Evolutionary conservation across 345 rosid genomes (phyloP).

Genomic region (Eucalyptus guilfoylei): DNA sequence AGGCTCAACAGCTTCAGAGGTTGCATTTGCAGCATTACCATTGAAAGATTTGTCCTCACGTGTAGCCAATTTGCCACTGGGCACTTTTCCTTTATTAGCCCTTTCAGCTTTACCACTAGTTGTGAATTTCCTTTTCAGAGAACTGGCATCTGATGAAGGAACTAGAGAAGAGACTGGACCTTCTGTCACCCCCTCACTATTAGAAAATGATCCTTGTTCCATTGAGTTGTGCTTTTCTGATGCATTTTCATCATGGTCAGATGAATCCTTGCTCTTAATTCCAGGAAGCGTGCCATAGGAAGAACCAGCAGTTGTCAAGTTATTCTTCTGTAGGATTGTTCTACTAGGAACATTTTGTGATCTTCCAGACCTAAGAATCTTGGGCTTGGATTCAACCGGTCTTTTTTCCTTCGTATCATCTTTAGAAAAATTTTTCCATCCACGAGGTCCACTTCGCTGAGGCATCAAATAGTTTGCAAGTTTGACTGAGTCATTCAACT

Average conservation of each 20-base stretch:
- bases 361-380: constrained; percentile 27
- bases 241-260: constrained; percentile 17
- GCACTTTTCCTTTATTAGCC: constrained; percentile 25
- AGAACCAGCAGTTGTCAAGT: constrained; percentile 26
- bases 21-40: constrained; percentile 21
- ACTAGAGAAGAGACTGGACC: constrained; percentile 35
- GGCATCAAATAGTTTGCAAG: constrained; percentile 55
- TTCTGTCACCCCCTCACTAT: constrained; percentile 28
- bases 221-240: constrained; percentile 19
- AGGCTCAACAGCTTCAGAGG: constrained; percentile 47
- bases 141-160: constrained; percentile 5
- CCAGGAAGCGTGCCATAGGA: constrained; percentile 10
- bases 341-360: constrained; percentile 33
- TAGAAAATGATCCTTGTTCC: constrained; percentile 28
- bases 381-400: constrained; percentile 36
- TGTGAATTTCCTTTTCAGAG: not conserved
- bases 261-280: constrained; percentile 27
- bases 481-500: constrained; percentile 49
- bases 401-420: constrained; percentile 48
- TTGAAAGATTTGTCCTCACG: constrained; percentile 26
- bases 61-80: constrained; percentile 30
- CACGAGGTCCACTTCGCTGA: constrained; percentile 47
- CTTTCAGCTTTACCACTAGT: constrained; percentile 16
- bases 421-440: constrained; percentile 46
- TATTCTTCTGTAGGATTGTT: constrained; percentile 29